Conservation (phyloP, 768 basidiomycete species). For the Xanthoconium stramineum region DNA sequence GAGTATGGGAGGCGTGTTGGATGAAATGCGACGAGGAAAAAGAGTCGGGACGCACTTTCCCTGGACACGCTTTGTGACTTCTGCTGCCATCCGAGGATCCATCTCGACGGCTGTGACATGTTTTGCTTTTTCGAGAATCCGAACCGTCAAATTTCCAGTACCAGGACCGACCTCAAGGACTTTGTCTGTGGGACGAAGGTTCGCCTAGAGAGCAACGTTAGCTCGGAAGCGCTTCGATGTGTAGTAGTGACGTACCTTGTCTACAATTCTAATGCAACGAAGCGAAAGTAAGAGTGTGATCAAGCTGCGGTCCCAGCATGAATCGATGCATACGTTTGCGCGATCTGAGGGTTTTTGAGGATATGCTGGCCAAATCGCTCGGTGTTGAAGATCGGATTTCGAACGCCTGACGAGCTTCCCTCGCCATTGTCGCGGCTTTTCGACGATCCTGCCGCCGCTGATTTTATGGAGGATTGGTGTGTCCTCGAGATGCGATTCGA, state of each 20-base stretch:
- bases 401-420: slow-evolving; percentile 40
- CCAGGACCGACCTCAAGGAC: slow-evolving; percentile 98
- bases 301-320: slow-evolving; percentile 17
- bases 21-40: not conserved
- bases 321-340: slow-evolving; percentile 66
- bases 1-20: not conserved
- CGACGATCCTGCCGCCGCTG: slow-evolving; percentile 20
- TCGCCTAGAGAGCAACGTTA: slow-evolving; percentile 54
- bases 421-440: slow-evolving; percentile 43
- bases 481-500: slow-evolving; percentile 67
- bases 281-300: slow-evolving; percentile 7
- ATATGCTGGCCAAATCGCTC: slow-evolving; percentile 97
- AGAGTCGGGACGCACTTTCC: slow-evolving; percentile 75
- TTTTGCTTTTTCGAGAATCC: slow-evolving; percentile 91
- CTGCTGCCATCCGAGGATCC: slow-evolving; percentile 99
- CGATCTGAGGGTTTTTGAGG: slow-evolving; percentile 87
- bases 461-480: slow-evolving; percentile 61
- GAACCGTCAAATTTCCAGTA: slow-evolving; percentile 93
- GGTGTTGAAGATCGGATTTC: slow-evolving; percentile 93
- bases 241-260: slow-evolving; percentile 41
- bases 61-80: slow-evolving; percentile 94
- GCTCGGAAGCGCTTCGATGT: not conserved
- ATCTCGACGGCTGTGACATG: slow-evolving; percentile 93
- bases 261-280: slow-evolving; percentile 47
- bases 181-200: slow-evolving; percentile 89